These are phyloP conservation scores for Lichtheimia ornata DNA, from an alignment of 371 early-diverging fungal genomes.

Conservation along the genomic window DNA sequence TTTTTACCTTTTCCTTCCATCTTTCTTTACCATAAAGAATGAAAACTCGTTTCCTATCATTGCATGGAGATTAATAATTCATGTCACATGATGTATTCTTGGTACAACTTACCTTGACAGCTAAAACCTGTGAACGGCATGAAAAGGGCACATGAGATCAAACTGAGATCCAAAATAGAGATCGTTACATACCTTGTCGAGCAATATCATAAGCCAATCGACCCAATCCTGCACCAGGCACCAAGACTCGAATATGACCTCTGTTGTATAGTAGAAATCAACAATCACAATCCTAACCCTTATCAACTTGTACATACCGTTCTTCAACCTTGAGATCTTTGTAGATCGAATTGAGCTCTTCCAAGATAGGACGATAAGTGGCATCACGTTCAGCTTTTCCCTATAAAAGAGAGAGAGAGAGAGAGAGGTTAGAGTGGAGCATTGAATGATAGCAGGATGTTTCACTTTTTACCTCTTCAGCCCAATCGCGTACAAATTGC, in stretches of 20 bases:
- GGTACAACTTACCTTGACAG: conserved; percentile 67
- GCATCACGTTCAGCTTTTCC: conserved; percentile 79
- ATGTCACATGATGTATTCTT: background rate
- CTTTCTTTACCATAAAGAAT: conserved; percentile 64
- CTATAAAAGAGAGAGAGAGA: conserved; percentile 24
- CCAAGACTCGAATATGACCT: conserved; percentile 66
- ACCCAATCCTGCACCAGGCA: conserved; percentile 92
- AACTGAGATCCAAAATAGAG: background rate
- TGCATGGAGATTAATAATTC: background rate
- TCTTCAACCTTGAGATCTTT: conserved; percentile 39
- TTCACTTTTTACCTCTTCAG: conserved; percentile 51
- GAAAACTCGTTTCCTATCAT: conserved; percentile 77
- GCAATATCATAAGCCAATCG: conserved; percentile 88
- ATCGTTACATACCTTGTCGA: conserved; percentile 44
- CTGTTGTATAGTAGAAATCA: conserved; percentile 21
- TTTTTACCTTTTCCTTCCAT: background rate
- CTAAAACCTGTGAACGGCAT: conserved; percentile 65
- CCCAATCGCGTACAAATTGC: conserved; percentile 95
- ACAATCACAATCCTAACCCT: background rate
- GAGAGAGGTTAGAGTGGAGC: conserved; percentile 6
- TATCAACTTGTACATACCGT: background rate
- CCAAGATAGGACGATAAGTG: conserved; percentile 79
- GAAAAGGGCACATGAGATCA: background rate
- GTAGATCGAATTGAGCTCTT: conserved; percentile 66
- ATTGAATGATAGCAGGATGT: background rate